Conservation (phyloP, 257 asterid species). For the Echium plantagineum region DNA sequence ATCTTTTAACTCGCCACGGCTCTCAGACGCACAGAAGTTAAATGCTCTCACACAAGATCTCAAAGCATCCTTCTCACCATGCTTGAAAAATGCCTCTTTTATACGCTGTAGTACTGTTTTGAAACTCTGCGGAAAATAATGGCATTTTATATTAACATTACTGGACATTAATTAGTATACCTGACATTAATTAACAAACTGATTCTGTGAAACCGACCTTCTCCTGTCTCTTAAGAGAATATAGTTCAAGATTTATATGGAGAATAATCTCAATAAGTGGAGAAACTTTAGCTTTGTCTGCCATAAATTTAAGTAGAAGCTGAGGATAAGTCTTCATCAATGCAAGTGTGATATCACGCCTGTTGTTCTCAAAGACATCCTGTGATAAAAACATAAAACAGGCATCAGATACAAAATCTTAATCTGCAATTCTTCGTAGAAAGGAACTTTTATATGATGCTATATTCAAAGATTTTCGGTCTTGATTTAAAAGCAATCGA, state of each 20-base stretch:
- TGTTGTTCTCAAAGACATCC: conserved; percentile 63
- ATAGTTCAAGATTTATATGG: conserved; percentile 74
- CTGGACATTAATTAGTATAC: conserved; percentile 3
- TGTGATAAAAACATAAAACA: conserved; percentile 22
- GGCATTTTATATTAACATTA: conserved; percentile 3
- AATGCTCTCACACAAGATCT: conserved; percentile 84
- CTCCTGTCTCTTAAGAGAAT: conserved; percentile 86
- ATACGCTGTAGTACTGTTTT: conserved; percentile 54
- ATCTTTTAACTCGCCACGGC: conserved; percentile 85
- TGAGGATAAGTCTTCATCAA: conserved; percentile 87
- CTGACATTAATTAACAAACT: conserved; percentile 4
- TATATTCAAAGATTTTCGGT: neutral
- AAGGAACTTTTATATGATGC: neutral
- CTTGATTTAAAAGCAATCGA: neutral
- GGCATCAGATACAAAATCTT: neutral
- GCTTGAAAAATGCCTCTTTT: conserved; percentile 75
- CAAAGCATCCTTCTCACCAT: conserved; percentile 79
- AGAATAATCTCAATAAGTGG: conserved; percentile 66
- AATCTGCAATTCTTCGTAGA: neutral
- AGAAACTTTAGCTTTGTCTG: conserved; percentile 77
- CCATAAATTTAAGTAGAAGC: conserved; percentile 76
- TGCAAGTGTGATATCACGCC: conserved; percentile 59
- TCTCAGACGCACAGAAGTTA: conserved; percentile 70
- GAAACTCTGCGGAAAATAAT: conserved; percentile 42
- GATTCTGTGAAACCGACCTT: conserved; percentile 40